Percentiles rank a stretch among this genome's conserved stretches.
Evolutionary conservation across 805 yeast species (phyloP).

Genomic region (Candida anglica): DNA sequence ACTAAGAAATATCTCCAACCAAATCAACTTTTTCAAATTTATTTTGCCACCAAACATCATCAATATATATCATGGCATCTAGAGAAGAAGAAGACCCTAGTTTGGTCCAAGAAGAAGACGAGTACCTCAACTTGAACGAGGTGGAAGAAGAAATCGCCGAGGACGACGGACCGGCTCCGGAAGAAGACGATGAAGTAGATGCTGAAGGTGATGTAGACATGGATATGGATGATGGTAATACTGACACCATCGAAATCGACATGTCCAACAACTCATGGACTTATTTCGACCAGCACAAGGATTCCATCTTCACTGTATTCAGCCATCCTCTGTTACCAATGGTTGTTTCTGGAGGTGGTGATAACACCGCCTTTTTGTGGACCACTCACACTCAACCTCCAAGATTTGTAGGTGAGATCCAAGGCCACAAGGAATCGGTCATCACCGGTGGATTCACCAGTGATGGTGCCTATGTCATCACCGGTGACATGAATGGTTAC

Average conservation of each 20-base stretch:
- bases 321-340: constrained; percentile 81
- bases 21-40: too few relatives aligned
- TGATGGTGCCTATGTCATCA: constrained; percentile 76
- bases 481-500: constrained; percentile 95
- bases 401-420: constrained; percentile 67
- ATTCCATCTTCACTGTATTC: constrained; percentile 79
- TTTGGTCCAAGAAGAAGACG: constrained; percentile 19
- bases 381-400: constrained; percentile 87
- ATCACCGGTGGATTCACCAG: constrained; percentile 77
- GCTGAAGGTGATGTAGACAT: constrained; percentile 16
- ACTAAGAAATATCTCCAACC: too few relatives aligned
- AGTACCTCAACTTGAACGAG: constrained; percentile 23
- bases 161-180: constrained; percentile 29
- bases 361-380: constrained; percentile 86
- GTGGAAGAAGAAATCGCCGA: constrained; percentile 34
- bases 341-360: constrained; percentile 95
- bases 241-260: constrained; percentile 67
- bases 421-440: constrained; percentile 86
- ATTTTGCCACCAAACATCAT: too few relatives aligned
- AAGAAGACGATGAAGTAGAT: constrained; percentile 30
- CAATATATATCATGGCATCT: too few relatives aligned
- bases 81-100: constrained; percentile 2
- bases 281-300: constrained; percentile 86
- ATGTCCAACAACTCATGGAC: constrained; percentile 85
- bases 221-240: constrained; percentile 29